These are phyloP conservation scores for Herpetomonas samuelpessoai DNA, from an alignment of 208 protist species.

Conservation along the genomic window DNA sequence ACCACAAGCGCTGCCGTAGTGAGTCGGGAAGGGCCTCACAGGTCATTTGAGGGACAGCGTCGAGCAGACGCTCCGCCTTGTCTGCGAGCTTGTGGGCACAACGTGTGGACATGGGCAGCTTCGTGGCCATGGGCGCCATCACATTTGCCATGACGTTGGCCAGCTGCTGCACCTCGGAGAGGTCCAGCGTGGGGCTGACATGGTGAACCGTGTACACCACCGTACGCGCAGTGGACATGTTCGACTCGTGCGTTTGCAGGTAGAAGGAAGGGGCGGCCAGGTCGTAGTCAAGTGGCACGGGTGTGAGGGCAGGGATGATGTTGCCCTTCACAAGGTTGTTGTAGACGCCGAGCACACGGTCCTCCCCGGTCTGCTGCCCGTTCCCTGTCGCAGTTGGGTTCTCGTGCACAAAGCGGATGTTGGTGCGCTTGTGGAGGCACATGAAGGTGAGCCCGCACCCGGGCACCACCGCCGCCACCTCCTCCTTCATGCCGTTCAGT, in stretches of 20 bases:
- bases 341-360: background rate
- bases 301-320: slow-evolving; percentile 65
- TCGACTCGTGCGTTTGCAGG: slow-evolving; percentile 83
- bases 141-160: slow-evolving; percentile 73
- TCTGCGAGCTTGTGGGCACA: slow-evolving; percentile 81
- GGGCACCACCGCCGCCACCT: slow-evolving; percentile 36
- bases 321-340: slow-evolving; percentile 78
- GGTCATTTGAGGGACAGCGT: slow-evolving; percentile 66
- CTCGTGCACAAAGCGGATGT: slow-evolving; percentile 84
- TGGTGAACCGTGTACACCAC: slow-evolving; percentile 84
- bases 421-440: slow-evolving; percentile 89
- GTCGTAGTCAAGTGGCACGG: slow-evolving; percentile 41
- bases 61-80: slow-evolving; percentile 67
- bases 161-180: slow-evolving; percentile 80
- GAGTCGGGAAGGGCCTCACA: slow-evolving; percentile 74
- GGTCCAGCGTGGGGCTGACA: slow-evolving; percentile 58
- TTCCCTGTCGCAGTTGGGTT: background rate
- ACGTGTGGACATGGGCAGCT: slow-evolving; percentile 87
- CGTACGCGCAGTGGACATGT: slow-evolving; percentile 80
- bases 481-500: slow-evolving; percentile 49
- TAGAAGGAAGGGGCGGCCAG: slow-evolving; percentile 66
- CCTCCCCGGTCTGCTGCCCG: background rate
- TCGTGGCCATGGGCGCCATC: slow-evolving; percentile 70
- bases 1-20: slow-evolving; percentile 79
- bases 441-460: slow-evolving; percentile 85